These are phyloP conservation scores for Penicillium simplicissimum DNA, from an alignment of 495 filamentous ascomycete genomes.

Conservation along the genomic window DNA sequence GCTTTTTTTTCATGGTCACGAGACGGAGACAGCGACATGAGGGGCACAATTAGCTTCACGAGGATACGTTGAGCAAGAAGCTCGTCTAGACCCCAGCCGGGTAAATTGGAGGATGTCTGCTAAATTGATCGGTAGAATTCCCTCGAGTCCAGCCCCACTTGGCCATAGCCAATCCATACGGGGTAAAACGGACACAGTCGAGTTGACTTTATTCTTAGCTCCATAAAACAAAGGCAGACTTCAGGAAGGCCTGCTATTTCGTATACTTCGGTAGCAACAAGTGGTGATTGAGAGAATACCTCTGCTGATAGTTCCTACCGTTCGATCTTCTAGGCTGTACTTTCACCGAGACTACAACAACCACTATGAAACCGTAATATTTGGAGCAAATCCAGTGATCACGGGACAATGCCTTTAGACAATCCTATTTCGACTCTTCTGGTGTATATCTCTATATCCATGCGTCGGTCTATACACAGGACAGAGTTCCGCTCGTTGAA, in stretches of 20 bases:
- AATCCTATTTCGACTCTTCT: background rate
- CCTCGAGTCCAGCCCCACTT: background rate
- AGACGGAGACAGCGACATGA: background rate
- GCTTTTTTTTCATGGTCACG: background rate
- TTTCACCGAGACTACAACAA: no score
- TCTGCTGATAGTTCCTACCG: no score
- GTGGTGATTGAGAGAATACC: no score
- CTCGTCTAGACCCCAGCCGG: conserved; percentile 5
- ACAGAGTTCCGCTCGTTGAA: conserved; percentile 14
- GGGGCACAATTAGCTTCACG: background rate
- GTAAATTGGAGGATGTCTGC: conserved; percentile 7
- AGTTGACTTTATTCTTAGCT: no score
- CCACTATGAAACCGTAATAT: no score
- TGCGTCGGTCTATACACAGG: conserved; percentile 18
- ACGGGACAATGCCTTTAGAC: background rate
- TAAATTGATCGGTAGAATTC: conserved; percentile 12
- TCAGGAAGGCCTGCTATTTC: no score
- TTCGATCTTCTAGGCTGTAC: no score
- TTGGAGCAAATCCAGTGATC: no score
- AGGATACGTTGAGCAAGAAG: conserved; percentile 2
- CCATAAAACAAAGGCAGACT: no score
- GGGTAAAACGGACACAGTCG: background rate
- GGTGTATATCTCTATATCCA: conserved; percentile 13
- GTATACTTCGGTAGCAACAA: no score
- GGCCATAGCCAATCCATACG: background rate